phyloP scores from a whole-genome alignment of 2,329 filamentous ascomycete species.

The Curvularia sp. region DNA sequence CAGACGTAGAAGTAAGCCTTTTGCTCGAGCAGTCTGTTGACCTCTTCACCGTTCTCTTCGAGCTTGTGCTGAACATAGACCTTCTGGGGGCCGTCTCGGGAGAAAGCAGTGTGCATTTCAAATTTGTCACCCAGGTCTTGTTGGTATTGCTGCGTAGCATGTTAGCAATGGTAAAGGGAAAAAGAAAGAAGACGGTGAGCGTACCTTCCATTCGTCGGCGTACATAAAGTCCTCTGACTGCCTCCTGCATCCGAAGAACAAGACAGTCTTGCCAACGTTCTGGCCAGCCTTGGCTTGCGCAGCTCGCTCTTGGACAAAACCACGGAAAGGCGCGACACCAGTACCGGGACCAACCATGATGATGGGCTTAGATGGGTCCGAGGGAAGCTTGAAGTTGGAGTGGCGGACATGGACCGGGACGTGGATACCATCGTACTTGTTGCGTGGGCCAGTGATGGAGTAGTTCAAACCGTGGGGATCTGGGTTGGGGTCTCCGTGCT shows the following conservation, averaged over 20 bases:
- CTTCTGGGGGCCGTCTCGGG: slow-evolving; percentile 84
- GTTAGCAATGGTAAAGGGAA: slow-evolving; percentile 22
- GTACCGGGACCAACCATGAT: slow-evolving; percentile 97
- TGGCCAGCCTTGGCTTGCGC: slow-evolving; percentile 80
- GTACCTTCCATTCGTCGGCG: slow-evolving; percentile 87
- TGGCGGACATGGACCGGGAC: slow-evolving; percentile 95
- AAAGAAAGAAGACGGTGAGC: slow-evolving; percentile 45
- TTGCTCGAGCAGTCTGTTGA: slow-evolving; percentile 86
- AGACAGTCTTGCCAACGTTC: slow-evolving; percentile 81
- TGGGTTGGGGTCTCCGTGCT: slow-evolving; percentile 83
- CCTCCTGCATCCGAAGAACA: slow-evolving; percentile 96
- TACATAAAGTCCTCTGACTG: slow-evolving; percentile 91
- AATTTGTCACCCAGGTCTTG: slow-evolving; percentile 85
- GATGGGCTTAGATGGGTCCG: slow-evolving; percentile 89
- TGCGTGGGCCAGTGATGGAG: slow-evolving; percentile 84
- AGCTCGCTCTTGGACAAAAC: slow-evolving; percentile 91
- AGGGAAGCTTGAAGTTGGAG: slow-evolving; percentile 99
- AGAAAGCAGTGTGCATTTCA: slow-evolving; percentile 91
- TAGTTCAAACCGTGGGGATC: slow-evolving; percentile 86
- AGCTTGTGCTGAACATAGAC: slow-evolving; percentile 96
- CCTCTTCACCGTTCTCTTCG: slow-evolving; percentile 79
- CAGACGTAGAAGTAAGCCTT: slow-evolving; percentile 97
- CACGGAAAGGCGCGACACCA: slow-evolving; percentile 94
- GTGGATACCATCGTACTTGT: slow-evolving; percentile 96
- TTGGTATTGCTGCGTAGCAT: slow-evolving; percentile 72